Conservation (phyloP, 1,284 basidiomycete genomes). For the Ganoderma leucocontextum region DNA sequence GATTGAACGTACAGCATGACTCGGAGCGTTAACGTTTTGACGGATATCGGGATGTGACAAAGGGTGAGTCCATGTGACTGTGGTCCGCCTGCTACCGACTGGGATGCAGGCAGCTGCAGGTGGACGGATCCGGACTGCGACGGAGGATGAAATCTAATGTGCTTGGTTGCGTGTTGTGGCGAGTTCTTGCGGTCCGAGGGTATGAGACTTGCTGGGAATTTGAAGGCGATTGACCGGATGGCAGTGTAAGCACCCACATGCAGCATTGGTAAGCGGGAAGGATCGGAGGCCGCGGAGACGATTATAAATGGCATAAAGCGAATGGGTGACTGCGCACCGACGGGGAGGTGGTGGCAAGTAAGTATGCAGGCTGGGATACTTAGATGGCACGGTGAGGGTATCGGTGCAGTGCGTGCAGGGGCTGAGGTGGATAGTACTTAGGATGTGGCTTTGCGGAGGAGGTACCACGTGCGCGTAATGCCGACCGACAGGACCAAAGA, state of each 20-base stretch:
- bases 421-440: not conserved
- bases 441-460: not conserved
- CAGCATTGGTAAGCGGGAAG: constrained; percentile 29
- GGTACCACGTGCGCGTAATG: constrained; percentile 21
- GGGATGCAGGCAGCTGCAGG: not conserved
- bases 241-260: constrained; percentile 26
- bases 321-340: not conserved
- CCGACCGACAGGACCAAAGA: constrained; percentile 15
- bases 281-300: constrained; percentile 20
- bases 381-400: not conserved
- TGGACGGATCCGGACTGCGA: not conserved
- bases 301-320: constrained; percentile 11
- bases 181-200: not conserved
- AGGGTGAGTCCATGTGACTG: not conserved
- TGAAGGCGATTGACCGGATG: constrained; percentile 12
- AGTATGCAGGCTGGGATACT: not conserved
- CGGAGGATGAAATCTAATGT: not conserved
- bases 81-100: not conserved
- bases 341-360: not conserved
- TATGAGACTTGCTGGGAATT: constrained; percentile 6
- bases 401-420: constrained; percentile 1
- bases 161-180: not conserved
- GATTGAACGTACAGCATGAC: not conserved
- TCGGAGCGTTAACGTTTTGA: too few relatives aligned
- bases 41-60: not conserved